Percentiles rank a stretch among this genome's conserved stretches.
phyloP scores from a whole-genome alignment of 768 basidiomycete genomes.

The Lactarius vividus region DNA sequence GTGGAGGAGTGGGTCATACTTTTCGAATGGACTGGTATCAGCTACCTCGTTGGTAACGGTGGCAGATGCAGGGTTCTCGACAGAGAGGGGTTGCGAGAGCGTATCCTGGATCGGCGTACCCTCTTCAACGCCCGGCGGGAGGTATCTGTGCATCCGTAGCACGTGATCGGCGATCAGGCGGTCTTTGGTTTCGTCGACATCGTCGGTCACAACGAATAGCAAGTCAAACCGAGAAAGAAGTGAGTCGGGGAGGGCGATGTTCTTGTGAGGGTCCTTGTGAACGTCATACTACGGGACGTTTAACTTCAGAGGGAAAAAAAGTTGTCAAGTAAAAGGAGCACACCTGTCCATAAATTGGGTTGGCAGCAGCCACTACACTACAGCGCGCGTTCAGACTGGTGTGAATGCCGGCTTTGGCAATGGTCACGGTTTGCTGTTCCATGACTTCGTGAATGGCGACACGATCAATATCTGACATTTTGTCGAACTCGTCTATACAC shows the following conservation, averaged over 20 bases:
- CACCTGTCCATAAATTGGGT: constrained; percentile 95
- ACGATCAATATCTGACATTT: constrained; percentile 98
- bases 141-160: constrained; percentile 93
- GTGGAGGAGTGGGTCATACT: constrained; percentile 93
- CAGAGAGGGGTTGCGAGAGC: constrained; percentile 80
- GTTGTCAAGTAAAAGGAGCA: constrained; percentile 1
- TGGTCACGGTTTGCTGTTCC: constrained; percentile 99
- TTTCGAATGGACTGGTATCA: constrained; percentile 87
- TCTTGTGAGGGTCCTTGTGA: constrained; percentile 98
- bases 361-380: constrained; percentile 96
- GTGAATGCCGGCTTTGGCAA: constrained; percentile 98
- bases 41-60: constrained; percentile 46
- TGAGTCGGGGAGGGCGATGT: constrained; percentile 97
- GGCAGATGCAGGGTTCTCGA: constrained; percentile 66
- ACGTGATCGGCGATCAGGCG: constrained; percentile 97
- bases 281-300: constrained; percentile 80
- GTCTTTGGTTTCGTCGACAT: constrained; percentile 93
- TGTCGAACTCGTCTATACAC: constrained; percentile 99
- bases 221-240: constrained; percentile 98
- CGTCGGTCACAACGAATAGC: constrained; percentile 96
- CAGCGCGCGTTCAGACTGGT: constrained; percentile 97
- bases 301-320: constrained; percentile 2
- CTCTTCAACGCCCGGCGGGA: constrained; percentile 95
- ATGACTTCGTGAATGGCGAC: constrained; percentile 99
- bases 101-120: constrained; percentile 89